Conservation (phyloP, 2,329 filamentous ascomycete species). For the Colletotrichum sp. region DNA sequence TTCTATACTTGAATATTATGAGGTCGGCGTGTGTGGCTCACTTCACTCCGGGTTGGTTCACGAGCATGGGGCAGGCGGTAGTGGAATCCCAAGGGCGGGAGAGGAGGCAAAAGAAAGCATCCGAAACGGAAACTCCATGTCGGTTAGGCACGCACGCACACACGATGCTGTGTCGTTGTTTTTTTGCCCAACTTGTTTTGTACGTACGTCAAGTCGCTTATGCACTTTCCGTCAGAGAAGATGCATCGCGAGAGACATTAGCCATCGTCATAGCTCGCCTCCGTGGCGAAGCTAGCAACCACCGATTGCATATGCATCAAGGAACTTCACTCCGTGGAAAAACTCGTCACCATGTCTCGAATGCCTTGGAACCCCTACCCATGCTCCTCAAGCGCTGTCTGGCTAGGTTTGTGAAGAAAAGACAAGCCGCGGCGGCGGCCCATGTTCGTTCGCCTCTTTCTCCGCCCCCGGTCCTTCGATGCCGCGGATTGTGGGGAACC, state of each 20-base stretch:
- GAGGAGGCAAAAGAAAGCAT: background rate
- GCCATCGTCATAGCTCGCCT: background rate
- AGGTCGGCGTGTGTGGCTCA: background rate
- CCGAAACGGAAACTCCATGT: background rate
- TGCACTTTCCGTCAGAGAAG: background rate
- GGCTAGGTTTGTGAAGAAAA: background rate
- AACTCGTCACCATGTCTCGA: background rate
- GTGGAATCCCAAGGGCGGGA: background rate
- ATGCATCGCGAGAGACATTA: background rate
- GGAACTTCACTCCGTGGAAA: background rate
- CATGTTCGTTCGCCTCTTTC: background rate
- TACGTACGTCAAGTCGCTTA: background rate
- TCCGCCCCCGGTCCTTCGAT: background rate
- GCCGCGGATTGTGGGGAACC: background rate
- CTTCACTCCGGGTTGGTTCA: background rate
- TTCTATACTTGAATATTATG: background rate
- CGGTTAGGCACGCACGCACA: background rate
- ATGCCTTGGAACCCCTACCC: background rate
- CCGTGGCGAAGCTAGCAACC: background rate
- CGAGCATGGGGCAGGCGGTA: background rate
- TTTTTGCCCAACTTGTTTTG: background rate
- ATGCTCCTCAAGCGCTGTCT: background rate
- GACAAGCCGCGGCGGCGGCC: background rate
- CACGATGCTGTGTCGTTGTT: background rate
- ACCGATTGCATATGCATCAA: background rate